Evolutionary conservation across 1,284 basidiomycete species (phyloP).

Genomic region (Trichosporon inkin): DNA sequence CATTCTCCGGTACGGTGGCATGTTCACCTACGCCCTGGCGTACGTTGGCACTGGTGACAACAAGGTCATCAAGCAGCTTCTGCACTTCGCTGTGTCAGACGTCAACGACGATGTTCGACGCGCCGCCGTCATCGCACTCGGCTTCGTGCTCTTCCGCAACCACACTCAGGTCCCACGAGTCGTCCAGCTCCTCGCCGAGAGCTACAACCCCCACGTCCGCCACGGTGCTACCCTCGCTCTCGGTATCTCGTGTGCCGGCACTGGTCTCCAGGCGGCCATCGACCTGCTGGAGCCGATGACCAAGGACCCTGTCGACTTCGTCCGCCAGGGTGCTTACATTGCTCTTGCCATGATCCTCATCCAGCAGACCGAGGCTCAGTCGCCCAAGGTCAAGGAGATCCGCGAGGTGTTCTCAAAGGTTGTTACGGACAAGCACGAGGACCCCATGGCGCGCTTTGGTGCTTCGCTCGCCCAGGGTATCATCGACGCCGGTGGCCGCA

Average conservation of each 20-base stretch:
- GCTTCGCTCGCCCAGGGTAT: conserved; percentile 90
- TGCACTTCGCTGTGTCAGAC: conserved; percentile 94
- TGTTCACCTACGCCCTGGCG: conserved; percentile 88
- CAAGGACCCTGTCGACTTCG: conserved; percentile 92
- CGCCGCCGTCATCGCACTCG: conserved; percentile 88
- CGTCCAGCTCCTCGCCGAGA: conserved; percentile 90
- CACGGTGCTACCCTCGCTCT: conserved; percentile 87
- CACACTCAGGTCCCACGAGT: conserved; percentile 89
- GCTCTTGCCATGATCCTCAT: conserved; percentile 93
- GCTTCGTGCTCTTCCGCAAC: conserved; percentile 93
- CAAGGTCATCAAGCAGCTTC: conserved; percentile 76
- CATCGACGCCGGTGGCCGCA: conserved; percentile 92
- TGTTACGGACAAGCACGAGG: conserved; percentile 90
- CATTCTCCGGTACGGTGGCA: conserved; percentile 89
- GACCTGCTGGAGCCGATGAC: conserved; percentile 95
- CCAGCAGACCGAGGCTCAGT: conserved; percentile 84
- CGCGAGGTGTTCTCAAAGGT: conserved; percentile 82
- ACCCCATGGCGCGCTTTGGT: conserved; percentile 94
- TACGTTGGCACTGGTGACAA: conserved; percentile 95
- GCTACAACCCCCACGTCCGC: conserved; percentile 96
- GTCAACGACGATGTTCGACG: conserved; percentile 92
- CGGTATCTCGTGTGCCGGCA: conserved; percentile 95
- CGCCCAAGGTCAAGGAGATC: conserved; percentile 71
- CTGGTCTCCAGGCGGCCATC: conserved; percentile 87
- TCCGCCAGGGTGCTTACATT: conserved; percentile 93